Percentiles rank a stretch among this genome's conserved stretches.
phyloP scores from a whole-genome alignment of 2,329 filamentous ascomycete genomes.

The Scedosporium dehoogii region DNA sequence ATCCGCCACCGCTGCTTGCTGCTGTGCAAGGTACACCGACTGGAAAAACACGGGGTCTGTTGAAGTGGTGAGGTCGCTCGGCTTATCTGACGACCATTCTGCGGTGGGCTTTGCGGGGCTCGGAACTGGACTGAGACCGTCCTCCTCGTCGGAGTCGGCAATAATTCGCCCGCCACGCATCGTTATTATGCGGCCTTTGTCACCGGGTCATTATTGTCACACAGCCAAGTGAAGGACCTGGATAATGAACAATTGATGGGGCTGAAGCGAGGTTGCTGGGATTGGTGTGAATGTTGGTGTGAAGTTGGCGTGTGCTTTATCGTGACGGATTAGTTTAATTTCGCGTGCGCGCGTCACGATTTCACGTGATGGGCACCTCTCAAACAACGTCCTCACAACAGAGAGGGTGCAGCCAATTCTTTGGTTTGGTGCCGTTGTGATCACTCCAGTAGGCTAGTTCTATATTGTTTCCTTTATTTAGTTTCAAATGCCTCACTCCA shows the following conservation, averaged over 20 bases:
- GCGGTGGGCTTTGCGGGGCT: conserved; percentile 6
- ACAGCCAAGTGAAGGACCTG: neutral
- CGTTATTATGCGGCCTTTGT: neutral
- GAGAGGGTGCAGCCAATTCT: neutral
- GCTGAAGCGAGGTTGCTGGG: neutral
- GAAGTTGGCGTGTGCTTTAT: neutral
- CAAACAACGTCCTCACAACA: neutral
- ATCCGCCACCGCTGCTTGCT: conserved; percentile 16
- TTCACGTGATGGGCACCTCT: neutral
- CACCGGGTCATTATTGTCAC: neutral
- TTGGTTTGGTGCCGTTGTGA: too few relatives aligned
- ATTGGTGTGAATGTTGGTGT: neutral
- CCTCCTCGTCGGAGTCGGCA: conserved; percentile 30
- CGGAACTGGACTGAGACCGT: conserved; percentile 14
- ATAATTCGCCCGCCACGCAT: conserved; percentile 16
- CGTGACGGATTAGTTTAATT: neutral
- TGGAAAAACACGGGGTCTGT: conserved; percentile 39
- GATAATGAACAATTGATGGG: neutral
- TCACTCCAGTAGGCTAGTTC: neutral
- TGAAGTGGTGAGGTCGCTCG: conserved; percentile 24
- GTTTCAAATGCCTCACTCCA: neutral
- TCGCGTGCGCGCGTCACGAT: neutral
- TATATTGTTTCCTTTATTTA: neutral
- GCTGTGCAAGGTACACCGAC: conserved; percentile 36
- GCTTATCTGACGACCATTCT: conserved; percentile 16